Percentiles rank a stretch among this genome's conserved stretches.
Evolutionary conservation across 164 flowering plant species (phyloP).

Genomic region (Chimonanthus salicifolius): DNA sequence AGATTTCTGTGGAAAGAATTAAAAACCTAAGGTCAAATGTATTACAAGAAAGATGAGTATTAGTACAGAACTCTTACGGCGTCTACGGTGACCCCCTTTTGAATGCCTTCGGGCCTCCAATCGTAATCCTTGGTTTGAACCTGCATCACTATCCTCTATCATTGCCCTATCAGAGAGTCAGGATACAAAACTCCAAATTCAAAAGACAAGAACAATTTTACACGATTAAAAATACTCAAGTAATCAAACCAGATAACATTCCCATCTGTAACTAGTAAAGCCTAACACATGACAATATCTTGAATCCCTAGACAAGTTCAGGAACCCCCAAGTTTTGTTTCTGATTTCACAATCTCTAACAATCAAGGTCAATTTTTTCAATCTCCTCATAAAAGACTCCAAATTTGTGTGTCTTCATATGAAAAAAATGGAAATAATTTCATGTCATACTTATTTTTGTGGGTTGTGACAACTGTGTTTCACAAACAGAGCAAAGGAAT

Average conservation of each 20-base stretch:
- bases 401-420: no score
- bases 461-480: not conserved
- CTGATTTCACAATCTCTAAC: not conserved
- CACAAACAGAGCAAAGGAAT: not conserved
- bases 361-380: no score
- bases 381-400: no score
- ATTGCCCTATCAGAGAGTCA: not conserved
- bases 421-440: not conserved
- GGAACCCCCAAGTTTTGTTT: not conserved
- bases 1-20: not conserved
- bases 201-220: not conserved
- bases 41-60: not conserved
- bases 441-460: not conserved
- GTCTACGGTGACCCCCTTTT: constrained; percentile 35
- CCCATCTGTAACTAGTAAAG: not conserved
- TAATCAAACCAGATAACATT: not conserved
- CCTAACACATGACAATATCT: not conserved
- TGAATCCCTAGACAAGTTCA: not conserved
- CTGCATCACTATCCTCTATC: constrained; percentile 1
- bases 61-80: constrained; percentile 27
- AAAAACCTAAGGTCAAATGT: not conserved
- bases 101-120: constrained; percentile 13
- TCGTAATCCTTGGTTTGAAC: not conserved
- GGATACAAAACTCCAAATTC: not conserved
- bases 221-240: not conserved